Evolutionary conservation across 305 asterid species (phyloP).

Genomic region (Fraxinus paxiana): DNA sequence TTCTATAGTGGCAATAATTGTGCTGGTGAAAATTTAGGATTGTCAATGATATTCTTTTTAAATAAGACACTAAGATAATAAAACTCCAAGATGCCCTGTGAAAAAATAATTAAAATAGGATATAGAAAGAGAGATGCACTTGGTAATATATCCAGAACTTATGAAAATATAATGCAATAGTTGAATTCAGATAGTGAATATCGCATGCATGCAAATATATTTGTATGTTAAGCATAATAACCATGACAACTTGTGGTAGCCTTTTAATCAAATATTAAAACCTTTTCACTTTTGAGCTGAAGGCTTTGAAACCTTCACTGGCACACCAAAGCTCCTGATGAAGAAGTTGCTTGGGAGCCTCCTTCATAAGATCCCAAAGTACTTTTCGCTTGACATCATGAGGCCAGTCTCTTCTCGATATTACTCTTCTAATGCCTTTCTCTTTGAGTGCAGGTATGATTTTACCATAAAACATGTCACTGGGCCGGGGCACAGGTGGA

Average conservation of each 20-base stretch:
- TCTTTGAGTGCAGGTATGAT: slow-evolving; percentile 98
- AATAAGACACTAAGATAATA: neutral
- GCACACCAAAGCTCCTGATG: slow-evolving; percentile 99
- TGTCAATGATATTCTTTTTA: neutral
- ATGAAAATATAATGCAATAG: neutral
- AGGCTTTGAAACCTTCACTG: slow-evolving; percentile 92
- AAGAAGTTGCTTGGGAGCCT: slow-evolving; percentile 94
- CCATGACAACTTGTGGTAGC: neutral
- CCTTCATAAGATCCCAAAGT: slow-evolving; percentile 87
- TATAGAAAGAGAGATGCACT: neutral
- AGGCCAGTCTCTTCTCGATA: slow-evolving; percentile 99
- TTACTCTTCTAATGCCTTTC: slow-evolving; percentile 95
- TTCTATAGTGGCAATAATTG: neutral
- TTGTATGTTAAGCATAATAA: neutral
- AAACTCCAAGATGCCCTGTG: neutral
- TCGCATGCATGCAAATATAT: neutral
- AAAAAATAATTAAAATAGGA: neutral
- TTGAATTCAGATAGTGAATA: neutral
- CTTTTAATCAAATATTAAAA: slow-evolving; percentile 27
- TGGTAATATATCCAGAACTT: neutral
- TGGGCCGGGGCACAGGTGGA: slow-evolving; percentile 93
- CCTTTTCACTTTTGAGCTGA: slow-evolving; percentile 89
- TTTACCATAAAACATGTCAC: slow-evolving; percentile 98
- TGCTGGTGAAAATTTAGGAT: neutral
- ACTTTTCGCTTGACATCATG: slow-evolving; percentile 96